Conservation (phyloP, 495 filamentous ascomycete genomes). For the Daldinia loculata region DNA sequence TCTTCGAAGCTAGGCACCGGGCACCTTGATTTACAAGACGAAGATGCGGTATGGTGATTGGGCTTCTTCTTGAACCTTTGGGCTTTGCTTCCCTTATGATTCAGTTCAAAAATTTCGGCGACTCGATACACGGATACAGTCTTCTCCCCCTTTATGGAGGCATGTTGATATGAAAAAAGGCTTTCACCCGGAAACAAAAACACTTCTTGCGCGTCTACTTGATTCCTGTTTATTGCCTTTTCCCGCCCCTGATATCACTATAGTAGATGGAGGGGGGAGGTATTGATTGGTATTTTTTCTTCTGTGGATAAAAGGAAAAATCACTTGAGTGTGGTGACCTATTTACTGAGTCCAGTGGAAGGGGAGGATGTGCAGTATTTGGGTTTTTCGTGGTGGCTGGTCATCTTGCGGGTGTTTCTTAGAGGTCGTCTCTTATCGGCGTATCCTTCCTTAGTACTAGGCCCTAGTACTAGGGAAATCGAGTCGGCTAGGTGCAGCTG, state of each 20-base stretch:
- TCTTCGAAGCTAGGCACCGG: neutral
- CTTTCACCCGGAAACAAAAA: slow-evolving; percentile 40
- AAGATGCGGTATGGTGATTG: slow-evolving; percentile 29
- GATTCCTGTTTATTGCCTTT: slow-evolving; percentile 45
- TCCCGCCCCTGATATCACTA: slow-evolving; percentile 31
- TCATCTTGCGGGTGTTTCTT: slow-evolving; percentile 29
- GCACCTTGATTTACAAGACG: slow-evolving; percentile 1
- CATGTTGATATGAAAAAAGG: slow-evolving; percentile 46
- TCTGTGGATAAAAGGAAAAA: slow-evolving; percentile 43
- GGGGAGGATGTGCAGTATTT: slow-evolving; percentile 21
- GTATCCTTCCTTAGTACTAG: slow-evolving; percentile 6
- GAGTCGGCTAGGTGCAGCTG: slow-evolving; percentile 31
- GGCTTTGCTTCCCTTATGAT: slow-evolving; percentile 31
- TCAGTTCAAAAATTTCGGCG: slow-evolving; percentile 34
- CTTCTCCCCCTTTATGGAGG: slow-evolving; percentile 26
- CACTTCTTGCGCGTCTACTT: slow-evolving; percentile 39
- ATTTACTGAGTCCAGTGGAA: slow-evolving; percentile 24
- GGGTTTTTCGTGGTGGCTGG: slow-evolving; percentile 31
- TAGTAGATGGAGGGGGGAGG: slow-evolving; percentile 45
- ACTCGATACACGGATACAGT: slow-evolving; percentile 38
- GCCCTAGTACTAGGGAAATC: slow-evolving; percentile 14
- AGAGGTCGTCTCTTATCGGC: slow-evolving; percentile 23
- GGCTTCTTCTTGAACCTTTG: slow-evolving; percentile 24
- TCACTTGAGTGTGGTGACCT: slow-evolving; percentile 26
- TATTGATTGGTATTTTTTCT: slow-evolving; percentile 33